phyloP scores from a whole-genome alignment of 306 rosid genomes.

The Glycine soja region DNA sequence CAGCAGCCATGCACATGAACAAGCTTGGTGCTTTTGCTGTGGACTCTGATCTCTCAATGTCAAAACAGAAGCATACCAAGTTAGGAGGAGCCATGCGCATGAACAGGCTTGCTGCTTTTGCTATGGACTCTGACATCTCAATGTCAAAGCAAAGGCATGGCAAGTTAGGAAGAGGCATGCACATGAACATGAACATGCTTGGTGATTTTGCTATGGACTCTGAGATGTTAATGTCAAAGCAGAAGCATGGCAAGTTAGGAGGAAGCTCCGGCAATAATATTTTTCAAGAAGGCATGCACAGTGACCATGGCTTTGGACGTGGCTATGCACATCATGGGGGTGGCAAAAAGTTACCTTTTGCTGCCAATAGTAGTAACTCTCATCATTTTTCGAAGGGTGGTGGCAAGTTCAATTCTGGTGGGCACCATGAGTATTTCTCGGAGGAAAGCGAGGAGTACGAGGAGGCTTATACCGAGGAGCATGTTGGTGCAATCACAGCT shows the following conservation, averaged over 20 bases:
- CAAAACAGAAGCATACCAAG: not conserved
- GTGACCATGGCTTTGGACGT: not conserved
- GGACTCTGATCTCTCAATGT: not conserved
- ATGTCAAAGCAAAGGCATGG: too few relatives aligned
- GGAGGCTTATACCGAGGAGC: slow-evolving; percentile 34
- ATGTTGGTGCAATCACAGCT: slow-evolving; percentile 7
- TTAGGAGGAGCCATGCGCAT: not conserved
- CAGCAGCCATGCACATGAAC: not conserved
- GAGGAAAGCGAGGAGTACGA: slow-evolving; percentile 20
- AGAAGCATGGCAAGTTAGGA: not conserved
- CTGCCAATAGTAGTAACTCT: not conserved
- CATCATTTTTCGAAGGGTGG: not conserved
- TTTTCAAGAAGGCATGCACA: not conserved
- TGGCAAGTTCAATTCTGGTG: too few relatives aligned
- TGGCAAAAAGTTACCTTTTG: not conserved
- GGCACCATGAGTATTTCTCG: not conserved
- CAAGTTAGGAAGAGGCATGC: not conserved
- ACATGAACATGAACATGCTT: not conserved
- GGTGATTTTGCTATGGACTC: not conserved
- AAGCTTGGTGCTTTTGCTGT: not conserved
- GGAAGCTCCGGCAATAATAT: too few relatives aligned
- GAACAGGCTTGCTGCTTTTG: not conserved
- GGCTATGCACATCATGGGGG: not conserved
- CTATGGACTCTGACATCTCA: too few relatives aligned
- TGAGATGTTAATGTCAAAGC: not conserved